Evolutionary conservation across 1,139 yeast species (phyloP), one percentile per base, ranked within the genome.

Genomic region (Suhomyces yuchorum): DNA sequence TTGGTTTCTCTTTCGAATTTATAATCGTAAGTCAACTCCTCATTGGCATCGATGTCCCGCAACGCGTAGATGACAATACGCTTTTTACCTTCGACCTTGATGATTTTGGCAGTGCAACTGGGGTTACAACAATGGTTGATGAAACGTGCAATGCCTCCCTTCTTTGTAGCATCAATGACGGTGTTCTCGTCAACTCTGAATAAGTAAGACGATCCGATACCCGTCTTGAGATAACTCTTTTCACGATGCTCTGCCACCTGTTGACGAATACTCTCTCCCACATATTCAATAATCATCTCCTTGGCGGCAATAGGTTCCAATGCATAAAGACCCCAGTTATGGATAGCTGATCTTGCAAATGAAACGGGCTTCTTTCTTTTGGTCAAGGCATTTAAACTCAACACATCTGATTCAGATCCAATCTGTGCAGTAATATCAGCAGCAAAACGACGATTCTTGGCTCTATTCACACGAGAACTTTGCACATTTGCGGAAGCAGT

Each of bases 71-170:
- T 91, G 47, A 92, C 99, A 72, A 93, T 93, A 66, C 98, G 80
- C 70, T 90, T 91, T 59, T 82, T 86, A 8, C 97, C 98, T 53
- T 90, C 97, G 33, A 91, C 97, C 63, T 91, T 91, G 62, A 93
- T 92, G 63, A 93, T 91, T 64, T 92, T 93, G 2, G 99, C 98
- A 0, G 96, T 91, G 68, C 99, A 93, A 57, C 96, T 91, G 2
- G 99, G 99, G 51, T 87, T 88, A 70, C 99, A 93, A 64, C 97
- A 90, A 67, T 95, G 99, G 62, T 95, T 93, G 65, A 93, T 93
- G 61, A 95, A 93, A 53, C 97, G 72, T 0, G 99, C 99, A 58
- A 92, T 91, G 3, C 97, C 97, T 34, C 99, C 99, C 55, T 87
- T 88, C 62, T 92, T 92, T 1, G 99, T 93, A 2, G 99, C 99